Evolutionary conservation across 2,329 filamentous ascomycete species (phyloP).

Genomic region (Sporothrix curviconia): DNA sequence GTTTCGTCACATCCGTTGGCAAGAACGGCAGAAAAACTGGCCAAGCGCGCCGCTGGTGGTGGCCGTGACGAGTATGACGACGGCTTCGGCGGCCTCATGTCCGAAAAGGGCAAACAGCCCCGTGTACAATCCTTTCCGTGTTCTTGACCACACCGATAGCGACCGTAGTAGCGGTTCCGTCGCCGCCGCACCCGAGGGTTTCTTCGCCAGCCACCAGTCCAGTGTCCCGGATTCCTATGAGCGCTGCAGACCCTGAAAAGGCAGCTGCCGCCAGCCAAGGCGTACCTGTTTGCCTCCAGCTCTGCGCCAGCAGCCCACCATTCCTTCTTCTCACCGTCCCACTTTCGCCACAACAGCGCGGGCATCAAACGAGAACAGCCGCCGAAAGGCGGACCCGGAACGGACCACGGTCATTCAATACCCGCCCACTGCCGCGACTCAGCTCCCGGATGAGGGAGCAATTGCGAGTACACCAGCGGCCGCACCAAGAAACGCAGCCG

Average conservation of each 20-base stretch:
- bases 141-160: neutral
- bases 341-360: slow-evolving; percentile 1
- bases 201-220: neutral
- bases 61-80: neutral
- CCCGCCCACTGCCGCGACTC: neutral
- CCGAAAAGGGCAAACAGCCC: slow-evolving; percentile 10
- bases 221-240: neutral
- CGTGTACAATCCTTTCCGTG: slow-evolving; percentile 1
- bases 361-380: neutral
- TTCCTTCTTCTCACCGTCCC: slow-evolving; percentile 10
- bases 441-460: too few relatives aligned
- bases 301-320: neutral
- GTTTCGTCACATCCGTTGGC: slow-evolving; percentile 15
- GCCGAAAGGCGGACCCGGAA: neutral
- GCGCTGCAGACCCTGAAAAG: neutral
- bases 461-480: too few relatives aligned
- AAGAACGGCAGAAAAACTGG: slow-evolving; percentile 10
- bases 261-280: neutral
- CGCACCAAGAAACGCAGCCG: too few relatives aligned
- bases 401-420: neutral
- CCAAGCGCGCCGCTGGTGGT: neutral
- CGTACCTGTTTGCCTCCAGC: too few relatives aligned
- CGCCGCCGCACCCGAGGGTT: neutral
- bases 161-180: slow-evolving; percentile 12
- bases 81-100: neutral